Evolutionary conservation across 2,329 filamentous ascomycete species (phyloP).

Genomic region (Domatiomyces catenatus): DNA sequence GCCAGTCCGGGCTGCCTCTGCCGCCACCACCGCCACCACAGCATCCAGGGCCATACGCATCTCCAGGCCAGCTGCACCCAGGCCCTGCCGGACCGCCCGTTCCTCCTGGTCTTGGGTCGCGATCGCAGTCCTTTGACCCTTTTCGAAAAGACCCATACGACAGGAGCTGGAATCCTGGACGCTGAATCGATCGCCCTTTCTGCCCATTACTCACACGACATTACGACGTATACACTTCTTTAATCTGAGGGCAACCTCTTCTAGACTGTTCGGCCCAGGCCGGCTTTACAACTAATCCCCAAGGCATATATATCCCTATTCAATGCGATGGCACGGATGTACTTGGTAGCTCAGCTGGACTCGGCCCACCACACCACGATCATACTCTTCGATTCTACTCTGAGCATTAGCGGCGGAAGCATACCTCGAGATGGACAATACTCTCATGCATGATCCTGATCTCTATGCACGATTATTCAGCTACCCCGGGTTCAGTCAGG

Average conservation of each 20-base stretch:
- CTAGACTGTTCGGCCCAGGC: not conserved
- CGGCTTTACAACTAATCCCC: not conserved
- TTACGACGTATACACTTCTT: constrained; percentile 1
- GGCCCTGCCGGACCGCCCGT: constrained; percentile 5
- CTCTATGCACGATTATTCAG: not conserved
- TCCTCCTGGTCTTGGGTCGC: constrained; percentile 1
- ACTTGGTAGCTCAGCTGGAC: not conserved
- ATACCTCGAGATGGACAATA: not conserved
- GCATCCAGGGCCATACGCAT: constrained; percentile 5
- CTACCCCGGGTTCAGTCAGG: not conserved
- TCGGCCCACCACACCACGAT: not conserved
- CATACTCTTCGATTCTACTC: not conserved
- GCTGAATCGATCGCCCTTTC: constrained; percentile 1
- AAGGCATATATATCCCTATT: not conserved
- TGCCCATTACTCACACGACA: not conserved
- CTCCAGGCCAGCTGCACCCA: constrained; percentile 7
- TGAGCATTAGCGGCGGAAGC: not conserved
- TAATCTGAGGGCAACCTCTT: not conserved
- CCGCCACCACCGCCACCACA: constrained; percentile 6
- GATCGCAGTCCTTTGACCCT: constrained; percentile 12
- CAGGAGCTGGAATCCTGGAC: constrained; percentile 7
- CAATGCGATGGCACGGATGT: not conserved
- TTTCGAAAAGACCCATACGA: constrained; percentile 14
- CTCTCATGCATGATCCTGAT: not conserved
- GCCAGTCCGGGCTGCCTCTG: constrained; percentile 6